Base-by-base conservation (phyloP, 2,329 filamentous ascomycete species). In the Ophiostoma novo-ulmi region DNA sequence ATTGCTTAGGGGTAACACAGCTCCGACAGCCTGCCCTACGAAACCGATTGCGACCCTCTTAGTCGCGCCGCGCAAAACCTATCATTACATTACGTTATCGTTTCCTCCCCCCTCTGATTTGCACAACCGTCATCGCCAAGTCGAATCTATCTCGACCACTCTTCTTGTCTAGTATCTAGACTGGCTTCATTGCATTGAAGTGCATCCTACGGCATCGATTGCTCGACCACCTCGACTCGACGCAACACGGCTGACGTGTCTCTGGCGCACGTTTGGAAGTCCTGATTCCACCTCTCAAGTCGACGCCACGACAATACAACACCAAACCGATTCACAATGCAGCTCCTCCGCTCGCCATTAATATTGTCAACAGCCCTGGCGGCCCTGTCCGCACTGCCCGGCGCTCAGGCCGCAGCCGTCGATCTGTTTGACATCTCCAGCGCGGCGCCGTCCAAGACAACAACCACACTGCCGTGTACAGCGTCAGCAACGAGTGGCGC, bases 401-500 rank as follows among this genome's bases (percentile, higher is more conserved):
- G 20, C 20, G 38, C 68, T 8, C 55, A 67, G 26, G 65, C 68
- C n/a, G 68, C 48, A 17, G 52, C 67, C 5, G 68, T 67, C 3
- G 36, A 44, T 6, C 68, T 70, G 11, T 63, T 67, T 0, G 69
- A 65, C 11, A 64, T 63, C 3, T 39, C 70, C 2, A 68, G 67
- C 8, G 52, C 68, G 8, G 22, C 67, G 17, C 67, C 73, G 6
- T 71, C 69, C 69, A 73, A 74, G 5, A 78, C 80, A 0, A 84
- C 84, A 1, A 77, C 81, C 0, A 80, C 80, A 38, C 79, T 78
- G 10, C 81, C 83, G 41, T 88, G 86, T 75, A 88, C 86, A 8
- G 86, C 86, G 0, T 83, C 84, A 8, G 84, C 85, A 13, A 83
- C 83, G 3, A 84, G 80, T 71, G 86, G 86, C 69, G 83, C 85